Percentiles rank a stretch among this genome's conserved stretches.
These are phyloP conservation scores for Allium cepa DNA, from an alignment of 106 monocot species.

Conservation along the genomic window DNA sequence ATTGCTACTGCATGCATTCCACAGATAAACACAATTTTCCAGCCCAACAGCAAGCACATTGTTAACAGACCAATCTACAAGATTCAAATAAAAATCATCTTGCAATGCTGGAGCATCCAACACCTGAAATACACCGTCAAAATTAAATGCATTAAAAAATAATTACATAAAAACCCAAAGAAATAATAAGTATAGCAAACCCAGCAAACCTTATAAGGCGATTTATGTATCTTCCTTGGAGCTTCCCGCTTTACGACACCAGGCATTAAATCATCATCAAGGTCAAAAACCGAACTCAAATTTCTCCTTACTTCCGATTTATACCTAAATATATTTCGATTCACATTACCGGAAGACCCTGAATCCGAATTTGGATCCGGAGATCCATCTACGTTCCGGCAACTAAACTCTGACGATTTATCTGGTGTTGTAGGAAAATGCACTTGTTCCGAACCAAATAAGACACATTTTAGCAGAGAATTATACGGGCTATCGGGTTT, in stretches of 20 bases:
- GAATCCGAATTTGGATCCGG: constrained; percentile 29
- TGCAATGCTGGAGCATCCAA: constrained; percentile 94
- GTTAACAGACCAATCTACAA: constrained; percentile 91
- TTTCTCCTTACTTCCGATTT: constrained; percentile 62
- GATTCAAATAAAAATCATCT: constrained; percentile 97
- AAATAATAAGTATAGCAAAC: not conserved
- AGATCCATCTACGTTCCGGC: constrained; percentile 22
- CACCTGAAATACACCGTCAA: constrained; percentile 43
- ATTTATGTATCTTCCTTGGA: constrained; percentile 60
- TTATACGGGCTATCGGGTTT: constrained; percentile 36
- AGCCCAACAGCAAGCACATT: constrained; percentile 89
- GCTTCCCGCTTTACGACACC: constrained; percentile 24
- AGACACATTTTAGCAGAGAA: constrained; percentile 49
- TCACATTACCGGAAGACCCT: constrained; percentile 15
- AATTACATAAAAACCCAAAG: not conserved
- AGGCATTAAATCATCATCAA: constrained; percentile 46
- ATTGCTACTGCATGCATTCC: constrained; percentile 99
- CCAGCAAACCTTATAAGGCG: constrained; percentile 74
- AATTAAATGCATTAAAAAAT: not conserved
- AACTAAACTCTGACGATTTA: not conserved
- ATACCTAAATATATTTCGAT: constrained; percentile 79
- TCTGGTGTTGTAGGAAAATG: constrained; percentile 36
- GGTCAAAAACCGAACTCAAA: constrained; percentile 15
- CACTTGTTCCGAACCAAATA: constrained; percentile 50
- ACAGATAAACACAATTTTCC: constrained; percentile 95